Conservation (phyloP, 2,329 filamentous ascomycete genomes). For the Nemania diffusa region DNA sequence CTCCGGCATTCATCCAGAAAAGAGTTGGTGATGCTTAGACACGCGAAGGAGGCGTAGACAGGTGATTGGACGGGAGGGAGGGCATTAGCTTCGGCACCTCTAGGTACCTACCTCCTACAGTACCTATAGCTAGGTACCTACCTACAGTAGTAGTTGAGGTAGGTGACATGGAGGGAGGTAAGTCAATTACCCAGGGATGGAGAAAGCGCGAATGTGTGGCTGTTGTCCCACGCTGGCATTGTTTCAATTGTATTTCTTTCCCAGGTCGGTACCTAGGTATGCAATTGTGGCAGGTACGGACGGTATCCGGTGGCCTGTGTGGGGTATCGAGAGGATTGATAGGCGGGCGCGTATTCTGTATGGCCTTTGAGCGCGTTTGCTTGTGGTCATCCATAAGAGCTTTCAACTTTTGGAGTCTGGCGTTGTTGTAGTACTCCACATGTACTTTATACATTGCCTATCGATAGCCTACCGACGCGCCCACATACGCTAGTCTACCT, state of each 20-base stretch:
- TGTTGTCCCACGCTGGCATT: slow-evolving; percentile 3
- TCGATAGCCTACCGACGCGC: no score
- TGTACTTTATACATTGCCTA: no score
- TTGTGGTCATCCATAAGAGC: background rate
- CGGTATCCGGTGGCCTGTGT: background rate
- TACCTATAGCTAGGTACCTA: no score
- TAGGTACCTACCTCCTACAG: no score
- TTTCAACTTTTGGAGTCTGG: background rate
- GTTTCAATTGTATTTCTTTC: slow-evolving; percentile 8
- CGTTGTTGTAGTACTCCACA: no score
- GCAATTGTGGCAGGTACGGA: background rate
- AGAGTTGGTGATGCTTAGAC: slow-evolving; percentile 3
- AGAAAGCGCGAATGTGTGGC: background rate
- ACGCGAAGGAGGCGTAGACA: background rate
- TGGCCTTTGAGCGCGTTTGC: background rate
- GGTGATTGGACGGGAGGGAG: background rate
- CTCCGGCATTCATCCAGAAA: slow-evolving; percentile 35
- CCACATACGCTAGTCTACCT: no score
- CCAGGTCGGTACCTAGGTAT: background rate
- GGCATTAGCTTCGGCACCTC: no score
- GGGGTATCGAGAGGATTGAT: background rate
- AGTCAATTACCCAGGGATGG: background rate
- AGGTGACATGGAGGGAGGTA: background rate
- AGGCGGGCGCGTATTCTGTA: slow-evolving; percentile 5
- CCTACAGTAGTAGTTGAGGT: background rate